Percentiles rank a stretch among this genome's conserved stretches.
These are phyloP conservation scores for Orbilia ellipsospora DNA, from an alignment of 2,329 filamentous ascomycete genomes.

Conservation along the genomic window DNA sequence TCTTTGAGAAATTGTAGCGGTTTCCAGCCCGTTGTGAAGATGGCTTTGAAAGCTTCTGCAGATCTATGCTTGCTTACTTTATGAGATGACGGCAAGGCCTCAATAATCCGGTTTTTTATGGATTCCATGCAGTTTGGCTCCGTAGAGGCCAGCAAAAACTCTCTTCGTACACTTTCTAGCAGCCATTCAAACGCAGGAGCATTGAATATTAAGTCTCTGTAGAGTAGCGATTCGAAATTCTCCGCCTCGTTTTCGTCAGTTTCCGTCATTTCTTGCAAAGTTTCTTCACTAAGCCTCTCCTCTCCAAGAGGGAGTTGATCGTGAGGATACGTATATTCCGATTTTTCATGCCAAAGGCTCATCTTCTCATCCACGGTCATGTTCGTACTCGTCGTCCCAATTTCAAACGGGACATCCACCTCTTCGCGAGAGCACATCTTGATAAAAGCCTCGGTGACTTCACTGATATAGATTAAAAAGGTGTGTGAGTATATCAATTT, in stretches of 20 bases:
- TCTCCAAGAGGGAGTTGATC: too few species aligned
- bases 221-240: neutral
- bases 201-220: conserved; percentile 35
- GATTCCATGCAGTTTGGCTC: conserved; percentile 33
- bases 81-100: conserved; percentile 15
- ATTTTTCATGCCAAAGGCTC: too few species aligned
- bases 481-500: neutral
- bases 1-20: conserved; percentile 22
- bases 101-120: conserved; percentile 17
- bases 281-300: too few species aligned
- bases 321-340: too few species aligned
- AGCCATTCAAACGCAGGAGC: conserved; percentile 52
- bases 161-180: conserved; percentile 27
- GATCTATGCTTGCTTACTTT: conserved; percentile 44
- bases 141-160: conserved; percentile 2
- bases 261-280: neutral
- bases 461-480: neutral
- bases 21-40: conserved; percentile 15
- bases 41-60: conserved; percentile 22
- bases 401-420: too few species aligned
- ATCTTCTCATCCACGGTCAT: too few species aligned
- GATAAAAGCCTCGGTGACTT: neutral
- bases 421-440: conserved; percentile 11
- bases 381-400: too few species aligned
- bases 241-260: neutral